A percentile compares a stretch with the other conserved stretches of the same genome.
Evolutionary conservation across 176 grass and related monocot species (phyloP).

Genomic region (Alloteropsis semialata): DNA sequence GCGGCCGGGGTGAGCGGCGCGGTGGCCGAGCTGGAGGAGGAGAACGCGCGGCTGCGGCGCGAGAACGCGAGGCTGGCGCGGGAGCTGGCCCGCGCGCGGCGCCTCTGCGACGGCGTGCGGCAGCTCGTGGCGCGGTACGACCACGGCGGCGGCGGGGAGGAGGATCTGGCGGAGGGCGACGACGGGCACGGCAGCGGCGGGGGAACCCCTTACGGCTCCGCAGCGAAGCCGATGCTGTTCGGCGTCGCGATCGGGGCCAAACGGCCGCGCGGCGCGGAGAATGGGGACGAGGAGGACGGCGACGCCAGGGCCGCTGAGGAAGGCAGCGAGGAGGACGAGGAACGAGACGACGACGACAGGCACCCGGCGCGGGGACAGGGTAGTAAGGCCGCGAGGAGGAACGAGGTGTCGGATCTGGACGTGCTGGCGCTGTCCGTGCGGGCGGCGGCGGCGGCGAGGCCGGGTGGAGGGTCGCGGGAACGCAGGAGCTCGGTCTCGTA

Average conservation of each 20-base stretch:
- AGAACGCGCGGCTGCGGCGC: slow-evolving; percentile 65
- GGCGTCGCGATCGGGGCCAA: slow-evolving; percentile 62
- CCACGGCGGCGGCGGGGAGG: slow-evolving; percentile 4
- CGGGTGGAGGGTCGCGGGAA: slow-evolving; percentile 29
- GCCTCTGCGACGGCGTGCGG: slow-evolving; percentile 62
- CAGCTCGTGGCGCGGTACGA: slow-evolving; percentile 54
- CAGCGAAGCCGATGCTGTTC: slow-evolving; percentile 49
- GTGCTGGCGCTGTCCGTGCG: slow-evolving; percentile 53
- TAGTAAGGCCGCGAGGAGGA: slow-evolving; percentile 11
- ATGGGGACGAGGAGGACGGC: neutral
- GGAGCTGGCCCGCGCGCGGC: slow-evolving; percentile 65
- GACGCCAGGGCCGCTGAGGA: slow-evolving; percentile 9
- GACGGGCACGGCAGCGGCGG: neutral
- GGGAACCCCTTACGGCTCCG: neutral
- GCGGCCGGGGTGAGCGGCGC: slow-evolving; percentile 16
- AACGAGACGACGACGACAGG: slow-evolving; percentile 11
- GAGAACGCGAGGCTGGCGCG: slow-evolving; percentile 72
- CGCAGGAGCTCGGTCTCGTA: slow-evolving; percentile 21
- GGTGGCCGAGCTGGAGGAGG: slow-evolving; percentile 59
- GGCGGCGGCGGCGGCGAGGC: slow-evolving; percentile 52
- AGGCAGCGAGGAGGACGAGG: slow-evolving; percentile 23
- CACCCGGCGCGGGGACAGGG: slow-evolving; percentile 9
- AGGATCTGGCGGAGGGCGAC: slow-evolving; percentile 6
- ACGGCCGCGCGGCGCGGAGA: slow-evolving; percentile 10
- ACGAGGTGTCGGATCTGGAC: slow-evolving; percentile 34